Conservation (phyloP, 306 rosid species). For the Echinosophora koreensis region DNA sequence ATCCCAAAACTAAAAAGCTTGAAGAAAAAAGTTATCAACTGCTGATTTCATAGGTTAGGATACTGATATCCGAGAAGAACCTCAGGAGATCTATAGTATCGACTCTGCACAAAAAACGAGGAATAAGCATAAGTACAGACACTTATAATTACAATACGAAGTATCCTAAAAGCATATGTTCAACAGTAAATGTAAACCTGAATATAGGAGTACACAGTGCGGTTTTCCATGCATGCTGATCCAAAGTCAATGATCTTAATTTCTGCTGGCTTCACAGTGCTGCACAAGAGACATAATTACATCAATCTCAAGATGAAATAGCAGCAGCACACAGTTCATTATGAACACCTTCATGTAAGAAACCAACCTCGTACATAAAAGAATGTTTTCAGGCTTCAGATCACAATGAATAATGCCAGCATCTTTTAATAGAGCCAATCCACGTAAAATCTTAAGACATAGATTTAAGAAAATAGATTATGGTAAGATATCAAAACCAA, state of each 20-base stretch:
- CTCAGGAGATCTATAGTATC: conserved; percentile 98
- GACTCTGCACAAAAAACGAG: conserved; percentile 76
- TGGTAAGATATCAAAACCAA: conserved; percentile 38
- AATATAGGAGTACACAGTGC: conserved; percentile 98
- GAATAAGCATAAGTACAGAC: conserved; percentile 36
- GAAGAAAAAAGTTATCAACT: conserved; percentile 13
- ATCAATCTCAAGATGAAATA: conserved; percentile 49
- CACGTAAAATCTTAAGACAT: conserved; percentile 75
- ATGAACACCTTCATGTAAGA: conserved; percentile 42
- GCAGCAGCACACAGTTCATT: conserved; percentile 42
- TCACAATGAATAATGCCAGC: conserved; percentile 99
- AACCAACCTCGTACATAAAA: conserved; percentile 85
- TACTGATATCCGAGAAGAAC: conserved; percentile 99
- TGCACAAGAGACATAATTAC: conserved; percentile 47
- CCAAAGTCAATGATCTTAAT: conserved; percentile 97
- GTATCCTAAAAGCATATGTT: conserved; percentile 28
- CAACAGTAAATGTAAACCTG: conserved; percentile 66
- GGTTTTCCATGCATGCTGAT: conserved; percentile 99
- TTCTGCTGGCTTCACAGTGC: conserved; percentile 86
- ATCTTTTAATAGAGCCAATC: conserved; percentile 87
- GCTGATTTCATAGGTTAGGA: conserved; percentile 63
- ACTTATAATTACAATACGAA: conserved; percentile 43
- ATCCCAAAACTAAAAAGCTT: conserved; percentile 19
- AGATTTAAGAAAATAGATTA: conserved; percentile 49
- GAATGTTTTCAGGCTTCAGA: conserved; percentile 99